Base-by-base conservation (phyloP, 345 rosid species). In the Salix caprea region DNA sequence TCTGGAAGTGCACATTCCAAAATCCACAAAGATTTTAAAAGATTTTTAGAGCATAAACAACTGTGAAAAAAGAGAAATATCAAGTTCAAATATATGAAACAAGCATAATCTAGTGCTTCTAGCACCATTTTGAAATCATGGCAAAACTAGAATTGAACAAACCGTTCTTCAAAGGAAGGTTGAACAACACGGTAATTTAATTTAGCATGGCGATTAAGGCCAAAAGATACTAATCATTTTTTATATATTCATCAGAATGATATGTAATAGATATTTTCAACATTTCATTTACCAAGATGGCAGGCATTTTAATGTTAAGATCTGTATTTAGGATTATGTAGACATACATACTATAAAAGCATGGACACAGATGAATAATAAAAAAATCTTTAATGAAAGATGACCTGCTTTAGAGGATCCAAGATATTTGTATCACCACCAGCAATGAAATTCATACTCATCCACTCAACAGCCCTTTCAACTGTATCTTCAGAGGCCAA, bases 371-470 rank as follows among this genome's bases (percentile, higher is more conserved):
- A 66, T 39, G 10, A 5, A 13, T 5, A 65, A 73, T 30, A 37
- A 16, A 58, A 48, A 73, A 68, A 62, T 28, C 21, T 61, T 15
- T 36, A 40, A 50, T 15, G 62, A 39, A 54, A 61, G 32, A 30
- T 61, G 64, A 96, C 99, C 98, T 88, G 86, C 76, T 85, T 89
- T 67, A 96, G 89, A 56, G 99, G 89, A 81, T 80, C 85, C 80
- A 85, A 80, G 74, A 96, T 90, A 80, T 89, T 83, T 75, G 98
- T 96, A 78, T 91, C 84, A 42, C 89, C 94, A 21, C 85, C 91
- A 2, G 87, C 85, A 64, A 91, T 84, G 71, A 93, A 85, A 80
- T 89, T 88, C 9, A 68, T 78, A 84, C 80, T 77, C 72, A 92
- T 89, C 98, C 99, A 93, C 73, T 92, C 84, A 77, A 65, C 72